These are phyloP conservation scores for Kregervanrija fluxuum DNA, from an alignment of 805 yeast genomes.

Conservation along the genomic window DNA sequence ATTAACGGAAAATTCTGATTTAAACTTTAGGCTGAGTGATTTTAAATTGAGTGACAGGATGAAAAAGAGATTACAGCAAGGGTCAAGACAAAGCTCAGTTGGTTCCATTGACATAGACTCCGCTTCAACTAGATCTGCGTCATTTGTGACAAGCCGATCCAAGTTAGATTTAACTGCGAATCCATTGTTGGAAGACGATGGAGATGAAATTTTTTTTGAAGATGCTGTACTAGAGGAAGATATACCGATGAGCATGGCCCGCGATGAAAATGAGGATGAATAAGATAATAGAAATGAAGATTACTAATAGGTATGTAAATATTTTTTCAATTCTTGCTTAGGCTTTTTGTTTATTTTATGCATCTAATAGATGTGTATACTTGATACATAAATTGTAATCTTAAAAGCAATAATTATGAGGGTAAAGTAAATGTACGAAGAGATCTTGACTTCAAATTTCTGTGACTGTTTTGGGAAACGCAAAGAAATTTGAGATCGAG, in stretches of 20 bases:
- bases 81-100: constrained; percentile 1
- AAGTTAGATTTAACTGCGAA: constrained; percentile 10
- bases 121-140: constrained; percentile 15
- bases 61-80: constrained; percentile 21
- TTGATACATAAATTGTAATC: too few species aligned
- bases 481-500: too few species aligned
- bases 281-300: not conserved
- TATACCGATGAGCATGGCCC: too few species aligned
- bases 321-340: not conserved
- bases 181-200: constrained; percentile 13
- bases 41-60: constrained; percentile 25
- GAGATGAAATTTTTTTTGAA: too few species aligned
- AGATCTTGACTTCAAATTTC: too few species aligned
- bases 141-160: constrained; percentile 14
- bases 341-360: too few species aligned
- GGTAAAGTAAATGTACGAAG: too few species aligned
- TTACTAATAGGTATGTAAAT: not conserved
- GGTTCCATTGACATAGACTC: not conserved
- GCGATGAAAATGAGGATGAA: not conserved
- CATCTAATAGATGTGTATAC: too few species aligned
- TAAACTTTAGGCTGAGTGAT: constrained; percentile 18
- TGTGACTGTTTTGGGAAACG: too few species aligned
- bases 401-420: too few species aligned
- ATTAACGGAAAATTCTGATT: constrained; percentile 9
- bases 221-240: too few species aligned